These are phyloP conservation scores for Phytopythium vexans DNA, from an alignment of 352 stramenopile genomes.

Conservation along the genomic window DNA sequence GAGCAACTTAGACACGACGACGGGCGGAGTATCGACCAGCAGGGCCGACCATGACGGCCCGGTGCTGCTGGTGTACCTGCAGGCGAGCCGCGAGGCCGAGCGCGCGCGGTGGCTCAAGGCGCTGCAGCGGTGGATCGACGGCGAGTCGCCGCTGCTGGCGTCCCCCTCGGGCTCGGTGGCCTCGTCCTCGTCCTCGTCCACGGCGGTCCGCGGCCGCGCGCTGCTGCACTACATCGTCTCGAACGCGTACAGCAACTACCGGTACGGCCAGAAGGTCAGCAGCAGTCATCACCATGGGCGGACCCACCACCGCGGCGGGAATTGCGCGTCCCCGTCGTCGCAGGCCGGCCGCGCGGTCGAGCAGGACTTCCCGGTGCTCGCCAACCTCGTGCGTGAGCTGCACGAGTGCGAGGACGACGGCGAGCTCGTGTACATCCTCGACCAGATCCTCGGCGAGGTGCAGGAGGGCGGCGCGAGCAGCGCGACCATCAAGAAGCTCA, in stretches of 20 bases:
- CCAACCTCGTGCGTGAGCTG: conserved; percentile 74
- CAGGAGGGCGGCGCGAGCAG: conserved; percentile 49
- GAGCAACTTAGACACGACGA: conserved; percentile 34
- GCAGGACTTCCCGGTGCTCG: conserved; percentile 68
- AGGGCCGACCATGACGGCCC: conserved; percentile 28
- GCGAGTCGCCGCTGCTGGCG: conserved; percentile 24
- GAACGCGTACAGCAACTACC: conserved; percentile 61
- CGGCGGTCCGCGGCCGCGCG: conserved; percentile 41
- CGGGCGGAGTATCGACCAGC: not conserved
- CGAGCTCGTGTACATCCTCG: conserved; percentile 84
- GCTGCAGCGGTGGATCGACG: conserved; percentile 72
- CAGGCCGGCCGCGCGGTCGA: conserved; percentile 56
- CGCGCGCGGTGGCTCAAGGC: conserved; percentile 69
- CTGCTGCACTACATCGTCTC: conserved; percentile 77
- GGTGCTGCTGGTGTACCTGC: conserved; percentile 68
- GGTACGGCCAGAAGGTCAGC: conserved; percentile 62
- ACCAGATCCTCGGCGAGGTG: conserved; percentile 78
- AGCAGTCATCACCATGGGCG: conserved; percentile 2
- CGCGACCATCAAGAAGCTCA: conserved; percentile 70
- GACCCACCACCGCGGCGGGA: conserved; percentile 3
- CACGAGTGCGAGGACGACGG: conserved; percentile 67
- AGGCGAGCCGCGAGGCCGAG: conserved; percentile 57
- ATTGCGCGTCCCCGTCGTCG: conserved; percentile 39
- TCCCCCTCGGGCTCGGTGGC: not conserved
- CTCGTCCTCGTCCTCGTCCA: not conserved